phyloP scores from a whole-genome alignment of 2,329 filamentous ascomycete genomes.

The Aspergillus awamori region DNA sequence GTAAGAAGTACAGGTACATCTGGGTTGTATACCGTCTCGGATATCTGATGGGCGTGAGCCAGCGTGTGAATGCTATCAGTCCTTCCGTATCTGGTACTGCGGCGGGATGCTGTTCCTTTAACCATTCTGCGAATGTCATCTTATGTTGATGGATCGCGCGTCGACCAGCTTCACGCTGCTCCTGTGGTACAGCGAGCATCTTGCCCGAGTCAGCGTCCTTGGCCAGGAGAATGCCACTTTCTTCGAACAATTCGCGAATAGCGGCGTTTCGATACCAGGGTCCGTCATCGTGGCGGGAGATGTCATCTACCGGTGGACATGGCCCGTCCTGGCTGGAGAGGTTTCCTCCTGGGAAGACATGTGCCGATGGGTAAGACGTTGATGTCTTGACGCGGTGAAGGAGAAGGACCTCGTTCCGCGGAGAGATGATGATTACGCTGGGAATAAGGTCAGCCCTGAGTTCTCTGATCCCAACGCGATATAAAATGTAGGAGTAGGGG shows the following conservation, averaged over 20 bases:
- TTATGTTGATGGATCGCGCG: constrained; percentile 68
- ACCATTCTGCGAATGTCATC: constrained; percentile 68
- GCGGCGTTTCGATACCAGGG: constrained; percentile 77
- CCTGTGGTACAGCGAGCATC: constrained; percentile 63
- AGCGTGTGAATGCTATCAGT: constrained; percentile 81
- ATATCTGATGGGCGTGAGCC: constrained; percentile 77
- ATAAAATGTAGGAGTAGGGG: background rate
- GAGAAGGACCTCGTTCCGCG: constrained; percentile 82
- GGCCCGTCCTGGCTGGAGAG: constrained; percentile 74
- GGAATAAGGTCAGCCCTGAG: constrained; percentile 16
- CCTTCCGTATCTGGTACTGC: constrained; percentile 61
- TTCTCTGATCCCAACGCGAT: background rate
- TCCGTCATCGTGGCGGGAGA: constrained; percentile 69
- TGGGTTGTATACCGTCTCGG: constrained; percentile 86
- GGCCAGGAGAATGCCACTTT: constrained; percentile 85
- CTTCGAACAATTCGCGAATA: constrained; percentile 90
- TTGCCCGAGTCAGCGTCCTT: constrained; percentile 42
- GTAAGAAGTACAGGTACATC: constrained; percentile 94
- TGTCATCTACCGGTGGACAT: constrained; percentile 53
- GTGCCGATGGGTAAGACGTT: constrained; percentile 82
- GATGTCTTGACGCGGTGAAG: constrained; percentile 84
- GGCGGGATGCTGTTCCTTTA: constrained; percentile 43
- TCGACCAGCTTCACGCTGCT: constrained; percentile 66
- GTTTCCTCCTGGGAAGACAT: constrained; percentile 92
- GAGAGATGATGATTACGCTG: constrained; percentile 83